A percentile compares a stretch with the other conserved stretches of the same genome.
These are phyloP conservation scores for Hortaea werneckii DNA, from an alignment of 2,329 filamentous ascomycete species.

Conservation along the genomic window DNA sequence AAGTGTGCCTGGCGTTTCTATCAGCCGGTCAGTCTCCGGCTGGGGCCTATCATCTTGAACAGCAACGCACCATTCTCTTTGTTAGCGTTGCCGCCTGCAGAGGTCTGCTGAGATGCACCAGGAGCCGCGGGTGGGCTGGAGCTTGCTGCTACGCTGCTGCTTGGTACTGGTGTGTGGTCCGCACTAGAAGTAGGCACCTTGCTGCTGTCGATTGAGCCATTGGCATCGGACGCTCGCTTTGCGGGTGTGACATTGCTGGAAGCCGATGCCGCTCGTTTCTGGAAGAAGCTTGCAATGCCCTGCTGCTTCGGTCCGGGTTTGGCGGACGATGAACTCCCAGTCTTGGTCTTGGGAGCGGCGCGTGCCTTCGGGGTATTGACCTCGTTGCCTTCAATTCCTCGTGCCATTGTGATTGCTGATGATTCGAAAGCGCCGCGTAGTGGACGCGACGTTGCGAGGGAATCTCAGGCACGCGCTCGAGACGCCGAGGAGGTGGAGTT, in stretches of 20 bases:
- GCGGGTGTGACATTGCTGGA: conserved; percentile 32
- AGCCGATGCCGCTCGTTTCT: conserved; percentile 40
- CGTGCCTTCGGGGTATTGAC: conserved; percentile 32
- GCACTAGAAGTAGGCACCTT: conserved; percentile 14
- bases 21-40: conserved; percentile 23
- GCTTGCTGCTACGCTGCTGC: conserved; percentile 66
- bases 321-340: conserved; percentile 29
- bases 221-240: conserved; percentile 22
- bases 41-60: conserved; percentile 22
- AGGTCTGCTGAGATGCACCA: conserved; percentile 41
- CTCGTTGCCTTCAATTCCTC: conserved; percentile 38
- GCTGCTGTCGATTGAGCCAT: conserved; percentile 18
- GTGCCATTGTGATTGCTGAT: conserved; percentile 27
- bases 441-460: background rate
- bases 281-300: conserved; percentile 72
- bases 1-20: conserved; percentile 35
- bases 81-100: conserved; percentile 37
- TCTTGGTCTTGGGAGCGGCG: conserved; percentile 32
- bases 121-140: conserved; percentile 53
- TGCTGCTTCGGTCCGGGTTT: conserved; percentile 52
- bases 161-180: conserved; percentile 63
- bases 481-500: background rate
- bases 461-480: background rate
- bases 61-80: conserved; percentile 42
- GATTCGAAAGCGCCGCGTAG: background rate